A percentile compares a stretch with the other conserved stretches of the same genome.
Conservation (phyloP, 2,329 filamentous ascomycete genomes). For the Ceratocystis colombiana region DNA sequence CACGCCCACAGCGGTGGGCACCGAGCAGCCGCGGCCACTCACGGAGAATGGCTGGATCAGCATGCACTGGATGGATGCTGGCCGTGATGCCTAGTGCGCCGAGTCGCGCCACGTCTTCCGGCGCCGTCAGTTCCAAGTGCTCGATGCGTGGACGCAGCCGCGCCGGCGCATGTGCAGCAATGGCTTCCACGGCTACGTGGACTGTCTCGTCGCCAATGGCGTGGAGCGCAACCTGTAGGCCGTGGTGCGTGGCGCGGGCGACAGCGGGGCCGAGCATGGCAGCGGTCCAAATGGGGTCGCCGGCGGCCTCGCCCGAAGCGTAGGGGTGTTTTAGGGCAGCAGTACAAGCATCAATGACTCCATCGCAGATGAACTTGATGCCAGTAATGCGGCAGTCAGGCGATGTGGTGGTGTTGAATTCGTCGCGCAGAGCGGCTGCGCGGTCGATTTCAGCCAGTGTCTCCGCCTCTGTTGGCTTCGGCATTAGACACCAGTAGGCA, state of each 20-base stretch:
- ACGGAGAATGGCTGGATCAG: slow-evolving; percentile 50
- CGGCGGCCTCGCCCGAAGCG: slow-evolving; percentile 37
- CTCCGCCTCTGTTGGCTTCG: slow-evolving; percentile 35
- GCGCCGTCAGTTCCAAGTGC: slow-evolving; percentile 51
- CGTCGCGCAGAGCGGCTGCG: slow-evolving; percentile 38
- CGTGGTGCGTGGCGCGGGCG: slow-evolving; percentile 41
- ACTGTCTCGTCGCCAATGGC: slow-evolving; percentile 55
- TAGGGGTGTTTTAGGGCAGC: slow-evolving; percentile 52
- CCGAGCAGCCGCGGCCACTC: slow-evolving; percentile 53
- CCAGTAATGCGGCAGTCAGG: slow-evolving; percentile 44
- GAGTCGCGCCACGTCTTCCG: slow-evolving; percentile 46
- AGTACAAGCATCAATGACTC: slow-evolving; percentile 55
- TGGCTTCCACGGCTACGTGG: slow-evolving; percentile 46
- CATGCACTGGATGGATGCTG: slow-evolving; percentile 48
- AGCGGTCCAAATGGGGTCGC: slow-evolving; percentile 45
- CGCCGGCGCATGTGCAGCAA: slow-evolving; percentile 38
- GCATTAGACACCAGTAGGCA: slow-evolving; percentile 49
- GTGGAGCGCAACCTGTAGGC: slow-evolving; percentile 53
- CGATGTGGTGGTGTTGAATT: slow-evolving; percentile 33
- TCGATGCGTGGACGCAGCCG: slow-evolving; percentile 52
- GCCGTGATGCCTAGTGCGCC: slow-evolving; percentile 51
- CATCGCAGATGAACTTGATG: slow-evolving; percentile 56
- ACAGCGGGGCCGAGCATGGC: slow-evolving; percentile 46
- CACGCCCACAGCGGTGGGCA: slow-evolving; percentile 43
- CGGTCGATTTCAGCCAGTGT: slow-evolving; percentile 41